Percentiles rank a stretch among this genome's conserved stretches.
Evolutionary conservation across 2,329 filamentous ascomycete genomes (phyloP).

Genomic region (Venturia aucupariae): DNA sequence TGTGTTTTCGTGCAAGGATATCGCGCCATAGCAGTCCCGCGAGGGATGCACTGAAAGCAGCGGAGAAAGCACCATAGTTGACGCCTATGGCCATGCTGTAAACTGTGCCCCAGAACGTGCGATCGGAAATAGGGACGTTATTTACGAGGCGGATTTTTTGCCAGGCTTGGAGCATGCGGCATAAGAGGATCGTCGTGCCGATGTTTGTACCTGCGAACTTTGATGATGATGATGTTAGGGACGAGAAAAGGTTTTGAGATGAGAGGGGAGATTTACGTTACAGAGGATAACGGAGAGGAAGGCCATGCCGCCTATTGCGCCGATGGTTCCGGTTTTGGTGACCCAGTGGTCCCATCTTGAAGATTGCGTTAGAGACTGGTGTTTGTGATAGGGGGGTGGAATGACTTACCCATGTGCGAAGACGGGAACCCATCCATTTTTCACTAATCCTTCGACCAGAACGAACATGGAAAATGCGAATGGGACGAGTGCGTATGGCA

Average conservation of each 20-base stretch:
- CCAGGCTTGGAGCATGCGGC: slow-evolving; percentile 62
- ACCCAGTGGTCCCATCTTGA: slow-evolving; percentile 60
- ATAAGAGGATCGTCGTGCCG: slow-evolving; percentile 64
- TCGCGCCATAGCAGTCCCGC: slow-evolving; percentile 66
- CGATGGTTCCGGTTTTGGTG: slow-evolving; percentile 56
- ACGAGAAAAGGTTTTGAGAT: slow-evolving; percentile 11
- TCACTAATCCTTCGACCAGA: slow-evolving; percentile 62
- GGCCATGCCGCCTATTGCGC: slow-evolving; percentile 62
- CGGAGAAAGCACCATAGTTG: slow-evolving; percentile 67
- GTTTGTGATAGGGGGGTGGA: not conserved
- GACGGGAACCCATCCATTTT: slow-evolving; percentile 64
- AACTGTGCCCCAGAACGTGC: slow-evolving; percentile 64
- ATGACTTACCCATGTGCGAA: slow-evolving; percentile 50
- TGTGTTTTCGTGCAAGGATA: slow-evolving; percentile 59
- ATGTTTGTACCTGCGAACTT: slow-evolving; percentile 72
- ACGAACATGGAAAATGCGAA: slow-evolving; percentile 70
- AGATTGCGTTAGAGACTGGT: not conserved
- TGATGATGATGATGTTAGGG: not conserved
- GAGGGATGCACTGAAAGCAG: slow-evolving; percentile 61
- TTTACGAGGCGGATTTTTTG: slow-evolving; percentile 45
- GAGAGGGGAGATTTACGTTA: slow-evolving; percentile 48
- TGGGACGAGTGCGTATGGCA: slow-evolving; percentile 59
- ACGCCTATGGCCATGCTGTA: slow-evolving; percentile 68
- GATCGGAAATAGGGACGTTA: slow-evolving; percentile 45
- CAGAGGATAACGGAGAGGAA: slow-evolving; percentile 62